Evolutionary conservation across 345 rosid genomes (phyloP), one percentile per base, ranked within the genome.

Genomic region (Salix purpurea): DNA sequence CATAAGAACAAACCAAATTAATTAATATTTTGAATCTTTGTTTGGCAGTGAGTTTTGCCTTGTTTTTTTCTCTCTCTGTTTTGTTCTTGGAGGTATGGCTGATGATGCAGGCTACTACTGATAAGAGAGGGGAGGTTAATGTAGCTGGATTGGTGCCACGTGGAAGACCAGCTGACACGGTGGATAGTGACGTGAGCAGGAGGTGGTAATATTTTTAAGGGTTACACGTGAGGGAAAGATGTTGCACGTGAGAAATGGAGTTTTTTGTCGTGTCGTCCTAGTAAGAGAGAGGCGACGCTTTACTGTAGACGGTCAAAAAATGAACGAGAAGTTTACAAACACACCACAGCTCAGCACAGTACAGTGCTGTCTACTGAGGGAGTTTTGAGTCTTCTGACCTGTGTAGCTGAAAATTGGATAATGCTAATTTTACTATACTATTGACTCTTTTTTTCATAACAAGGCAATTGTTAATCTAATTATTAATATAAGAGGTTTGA

Each of bases 111-210:
- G 37, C 37, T 36, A 36, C 37, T 9, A 19, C 39, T 50, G 69
- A 32, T 34, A 73, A 73, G 76, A 73, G 64, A 74, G 79, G 74
- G 77, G 68, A 42, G 67, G 36, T 26, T 81, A 82, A 79, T 70
- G 80, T 74, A 82, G 77, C 64, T 74, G 72, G 70, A 80, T 37
- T 10, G 46, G 70, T 70, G 82, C 85, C 91, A 89, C 91, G 89
- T 91, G 91, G 87, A 78, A 36, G 2, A 7, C 15, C 1, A 6
- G 30, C 21, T 34, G 87, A 91, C 91, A 86, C 79, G 88, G 78
- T 61, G 87, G 92, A 85, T 15, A 86, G 12, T 82, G 83, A 88
- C 69, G 86, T 79, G 58, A 77, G 84, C 74, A 81, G 34, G 86
- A 85, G 75, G 64, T 50, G 21, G 64, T 67, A 26, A 14, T 11